phyloP scores from a whole-genome alignment of 2,329 filamentous ascomycete species.

The Bretziella fagacearum region DNA sequence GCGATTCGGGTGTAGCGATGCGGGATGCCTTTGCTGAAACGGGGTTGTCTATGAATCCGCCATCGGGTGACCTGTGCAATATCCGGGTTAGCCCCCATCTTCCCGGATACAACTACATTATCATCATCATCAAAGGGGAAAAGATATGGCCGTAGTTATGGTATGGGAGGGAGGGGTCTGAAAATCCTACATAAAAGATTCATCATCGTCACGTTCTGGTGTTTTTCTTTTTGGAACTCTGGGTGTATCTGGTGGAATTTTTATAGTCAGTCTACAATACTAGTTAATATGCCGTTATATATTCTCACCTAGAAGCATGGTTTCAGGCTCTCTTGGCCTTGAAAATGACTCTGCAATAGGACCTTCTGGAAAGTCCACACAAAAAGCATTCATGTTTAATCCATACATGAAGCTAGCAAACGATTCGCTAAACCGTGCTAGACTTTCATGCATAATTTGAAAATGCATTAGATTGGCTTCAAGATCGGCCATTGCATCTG shows the following conservation, averaged over 20 bases:
- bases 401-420: conserved; percentile 94
- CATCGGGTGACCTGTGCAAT: conserved; percentile 61
- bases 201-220: conserved; percentile 41
- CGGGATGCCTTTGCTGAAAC: conserved; percentile 33
- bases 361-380: conserved; percentile 91
- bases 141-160: too few species aligned
- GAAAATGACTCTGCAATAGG: conserved; percentile 72
- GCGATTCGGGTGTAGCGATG: conserved; percentile 26
- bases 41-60: conserved; percentile 78
- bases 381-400: conserved; percentile 97
- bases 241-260: conserved; percentile 14
- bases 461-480: conserved; percentile 97
- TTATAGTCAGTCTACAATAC: background rate
- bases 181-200: conserved; percentile 62
- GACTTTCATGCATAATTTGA: conserved; percentile 88
- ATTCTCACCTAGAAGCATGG: conserved; percentile 7
- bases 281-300: background rate
- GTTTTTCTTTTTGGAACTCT: conserved; percentile 17
- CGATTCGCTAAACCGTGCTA: conserved; percentile 85
- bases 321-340: conserved; percentile 40
- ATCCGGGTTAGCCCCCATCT: background rate
- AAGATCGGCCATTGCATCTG: conserved; percentile 84
- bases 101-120: too few species aligned
- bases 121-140: too few species aligned
- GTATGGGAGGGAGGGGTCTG: background rate